These are phyloP conservation scores for Lecanicillium sp. DNA, from an alignment of 2,329 filamentous ascomycete species.

Conservation along the genomic window DNA sequence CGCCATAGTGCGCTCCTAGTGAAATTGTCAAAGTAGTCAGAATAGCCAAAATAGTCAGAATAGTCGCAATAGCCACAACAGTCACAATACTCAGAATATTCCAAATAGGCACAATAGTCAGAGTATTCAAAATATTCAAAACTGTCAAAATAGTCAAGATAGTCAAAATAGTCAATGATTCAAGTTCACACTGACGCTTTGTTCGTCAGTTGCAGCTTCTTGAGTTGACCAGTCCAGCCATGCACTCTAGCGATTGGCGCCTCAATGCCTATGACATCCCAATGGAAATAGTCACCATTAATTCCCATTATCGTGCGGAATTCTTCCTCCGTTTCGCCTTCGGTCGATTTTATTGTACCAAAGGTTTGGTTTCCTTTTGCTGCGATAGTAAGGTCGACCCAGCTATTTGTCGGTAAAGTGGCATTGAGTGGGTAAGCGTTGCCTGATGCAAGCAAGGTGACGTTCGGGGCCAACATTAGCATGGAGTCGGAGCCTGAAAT, in stretches of 20 bases:
- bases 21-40: too few species aligned
- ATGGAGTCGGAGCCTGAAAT: slow-evolving; percentile 34
- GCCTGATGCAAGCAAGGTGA: slow-evolving; percentile 26
- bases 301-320: slow-evolving; percentile 35
- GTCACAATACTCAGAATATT: too few species aligned
- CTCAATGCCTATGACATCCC: slow-evolving; percentile 36
- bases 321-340: slow-evolving; percentile 19
- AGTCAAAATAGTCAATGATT: too few species aligned
- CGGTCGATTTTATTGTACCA: slow-evolving; percentile 7
- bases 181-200: neutral
- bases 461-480: slow-evolving; percentile 29
- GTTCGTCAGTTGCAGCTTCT: slow-evolving; percentile 19
- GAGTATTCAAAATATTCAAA: too few species aligned
- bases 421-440: slow-evolving; percentile 27
- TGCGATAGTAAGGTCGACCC: slow-evolving; percentile 21
- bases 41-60: too few species aligned
- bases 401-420: slow-evolving; percentile 20
- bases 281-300: slow-evolving; percentile 31
- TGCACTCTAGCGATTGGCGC: slow-evolving; percentile 30
- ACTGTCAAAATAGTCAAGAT: too few species aligned
- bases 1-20: too few species aligned
- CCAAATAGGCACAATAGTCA: too few species aligned
- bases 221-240: slow-evolving; percentile 24
- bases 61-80: too few species aligned
- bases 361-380: slow-evolving; percentile 25